Evolutionary conservation across 345 rosid genomes (phyloP).

Genomic region (Cochlearia excelsa): DNA sequence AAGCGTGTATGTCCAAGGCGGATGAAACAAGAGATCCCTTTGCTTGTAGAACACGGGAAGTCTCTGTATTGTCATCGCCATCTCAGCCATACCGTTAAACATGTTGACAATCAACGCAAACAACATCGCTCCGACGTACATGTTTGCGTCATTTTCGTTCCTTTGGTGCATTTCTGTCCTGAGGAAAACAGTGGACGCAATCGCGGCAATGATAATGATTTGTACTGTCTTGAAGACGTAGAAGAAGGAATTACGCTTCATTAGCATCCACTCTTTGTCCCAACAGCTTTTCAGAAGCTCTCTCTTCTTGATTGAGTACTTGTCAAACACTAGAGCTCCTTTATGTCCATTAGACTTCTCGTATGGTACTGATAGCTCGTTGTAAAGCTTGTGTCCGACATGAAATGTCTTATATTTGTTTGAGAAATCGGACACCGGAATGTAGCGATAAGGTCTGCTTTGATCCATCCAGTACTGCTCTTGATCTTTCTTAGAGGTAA

Average conservation of each 20-base stretch:
- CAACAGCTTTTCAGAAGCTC: conserved; percentile 65
- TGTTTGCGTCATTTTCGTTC: conserved; percentile 31
- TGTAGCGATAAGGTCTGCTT: conserved; percentile 48
- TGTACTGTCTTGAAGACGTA: conserved; percentile 62
- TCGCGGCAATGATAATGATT: conserved; percentile 50
- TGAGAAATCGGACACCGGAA: conserved; percentile 56
- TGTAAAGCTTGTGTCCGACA: conserved; percentile 45
- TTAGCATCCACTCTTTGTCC: conserved; percentile 73
- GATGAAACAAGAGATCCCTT: conserved; percentile 41
- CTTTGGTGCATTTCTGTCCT: conserved; percentile 35
- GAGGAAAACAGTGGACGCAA: conserved; percentile 34
- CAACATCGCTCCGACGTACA: conserved; percentile 29
- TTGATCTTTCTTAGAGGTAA: conserved; percentile 77
- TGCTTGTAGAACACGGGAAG: conserved; percentile 41
- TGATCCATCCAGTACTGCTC: conserved; percentile 70
- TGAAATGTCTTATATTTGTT: conserved; percentile 59
- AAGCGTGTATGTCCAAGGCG: conserved; percentile 39
- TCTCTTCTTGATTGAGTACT: conserved; percentile 46
- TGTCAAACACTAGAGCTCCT: conserved; percentile 60
- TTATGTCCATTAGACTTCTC: conserved; percentile 54
- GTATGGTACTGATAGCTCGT: conserved; percentile 53
- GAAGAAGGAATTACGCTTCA: conserved; percentile 58
- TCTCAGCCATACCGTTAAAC: conserved; percentile 38
- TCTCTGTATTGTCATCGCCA: conserved; percentile 39
- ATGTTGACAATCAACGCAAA: conserved; percentile 37